Base-by-base conservation (phyloP, 2,329 filamentous ascomycete genomes). In the Chalaropsis thielavioides region DNA sequence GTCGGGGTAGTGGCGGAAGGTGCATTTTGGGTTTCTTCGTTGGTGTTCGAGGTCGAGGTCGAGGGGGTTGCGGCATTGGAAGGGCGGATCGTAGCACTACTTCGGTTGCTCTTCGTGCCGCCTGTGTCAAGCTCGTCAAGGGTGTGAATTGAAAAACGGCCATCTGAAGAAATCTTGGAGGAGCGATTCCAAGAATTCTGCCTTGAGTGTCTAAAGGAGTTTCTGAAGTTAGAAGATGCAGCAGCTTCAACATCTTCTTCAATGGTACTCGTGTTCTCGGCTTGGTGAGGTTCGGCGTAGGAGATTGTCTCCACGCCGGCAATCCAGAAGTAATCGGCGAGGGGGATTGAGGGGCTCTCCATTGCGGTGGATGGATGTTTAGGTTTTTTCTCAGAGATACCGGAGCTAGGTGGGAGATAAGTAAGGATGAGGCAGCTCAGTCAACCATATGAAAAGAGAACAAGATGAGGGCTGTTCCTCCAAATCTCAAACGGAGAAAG, bases 261-360 rank as follows among this genome's bases (percentile, higher is more conserved):
- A 69, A 87, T 87, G 27, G 54, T 58, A 19, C 78, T 77, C 10
- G 54, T 58, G 22, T 78, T 77, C 66, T 83, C 81, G 69, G 84
- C 77, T 19, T 64, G 67, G 22, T 58, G 61, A 22, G 65, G 64
- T 69, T 87, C 84, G 68, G 83, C 79, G 76, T 87, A 87, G 65
- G 81, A 80, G 70, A 87, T 79, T 68, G 83, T 82, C 74, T 88
- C 85, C 75, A 88, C 79, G 71, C 85, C 85, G 69, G 85, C 85
- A 73, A 88, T 87, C 85, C 85, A 88, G 75, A 88, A 88, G 76
- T 88, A 88, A 74, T 88, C 85, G 74, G 85, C 85, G 73, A 88
- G 79, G 72, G 85, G 85, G 69, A 80, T 80, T 68, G 83, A 84
- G 67, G 83, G 79, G 75, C 74, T 77, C 72, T 83, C 82, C 82